Base-by-base conservation (phyloP, 495 filamentous ascomycete genomes). In the Entonaema liquescens region DNA sequence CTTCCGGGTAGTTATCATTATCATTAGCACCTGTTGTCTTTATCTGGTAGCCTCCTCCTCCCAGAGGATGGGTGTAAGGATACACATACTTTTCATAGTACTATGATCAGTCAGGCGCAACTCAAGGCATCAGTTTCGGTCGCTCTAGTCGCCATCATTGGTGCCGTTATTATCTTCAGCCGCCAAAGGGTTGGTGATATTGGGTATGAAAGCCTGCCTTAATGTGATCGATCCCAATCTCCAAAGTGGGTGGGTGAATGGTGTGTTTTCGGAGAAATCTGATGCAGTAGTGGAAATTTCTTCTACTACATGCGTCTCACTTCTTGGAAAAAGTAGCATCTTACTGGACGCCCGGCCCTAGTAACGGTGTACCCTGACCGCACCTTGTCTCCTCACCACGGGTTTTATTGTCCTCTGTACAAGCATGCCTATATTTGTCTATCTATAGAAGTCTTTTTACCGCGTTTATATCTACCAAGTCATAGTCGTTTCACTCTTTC, bases 281-380 rank as follows among this genome's bases (percentile, higher is more conserved):
- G 38, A 68, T 68, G 63, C 64, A 64, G 19, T 49, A 42, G 55
- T 62, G 55, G 70, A 73, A 65, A 65, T 65, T 66, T 65, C 65
- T 62, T 68, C 50, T 65, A 40, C 56, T 55, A 56, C 40, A 50
- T 65, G 36, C 61, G 59, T 68, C 65, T 68, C 11, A 73, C 70
- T 26, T 33, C n/a, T 36, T 17, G 6, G 40, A 57, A 58, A 26
- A 50, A 58, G 21, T 47, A 7, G 33, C 49, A 6, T 65, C 65
- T 68, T 33, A 73, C 65, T 73, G 65, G 70, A 65, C 25, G 59
- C 28, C 52, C 19, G 55, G 17, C 21, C 57, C 40, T 19, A 49
- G 33, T 65, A 47, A 60, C 47, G 65, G 66, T 50, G 61, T 65
- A 65, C 70, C 70, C 35, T 73, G 70, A 73, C 70, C 70, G 70